Evolutionary conservation across 331 rosid genomes (phyloP).

Genomic region (Malus hybrid): DNA sequence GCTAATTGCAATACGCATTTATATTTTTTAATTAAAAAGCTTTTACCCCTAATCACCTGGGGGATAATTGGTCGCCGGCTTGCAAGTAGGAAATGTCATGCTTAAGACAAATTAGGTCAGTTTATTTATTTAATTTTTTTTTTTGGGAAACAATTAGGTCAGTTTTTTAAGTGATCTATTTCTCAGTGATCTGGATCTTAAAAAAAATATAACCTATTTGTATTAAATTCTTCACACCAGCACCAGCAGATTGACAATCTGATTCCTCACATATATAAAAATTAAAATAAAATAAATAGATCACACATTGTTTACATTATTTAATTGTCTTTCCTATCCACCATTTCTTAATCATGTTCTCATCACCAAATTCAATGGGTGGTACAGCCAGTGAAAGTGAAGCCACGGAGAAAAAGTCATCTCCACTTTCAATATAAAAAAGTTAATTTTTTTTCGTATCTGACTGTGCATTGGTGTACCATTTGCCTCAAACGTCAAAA

Average conservation of each 20-base stretch:
- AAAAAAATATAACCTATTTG: not conserved
- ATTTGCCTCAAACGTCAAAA: too few relatives aligned
- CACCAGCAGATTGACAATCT: not conserved
- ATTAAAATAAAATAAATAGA: not conserved
- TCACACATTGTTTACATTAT: not conserved
- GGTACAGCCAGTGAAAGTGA: not conserved
- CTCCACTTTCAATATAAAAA: not conserved
- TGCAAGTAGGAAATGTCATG: not conserved
- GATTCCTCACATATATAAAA: not conserved
- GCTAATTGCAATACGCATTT: not conserved
- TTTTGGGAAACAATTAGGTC: too few relatives aligned
- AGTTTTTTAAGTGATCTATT: not conserved
- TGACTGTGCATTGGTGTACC: rapidly evolving
- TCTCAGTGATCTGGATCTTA: not conserved
- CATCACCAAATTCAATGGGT: not conserved
- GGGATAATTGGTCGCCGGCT: not conserved
- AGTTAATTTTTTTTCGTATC: too few relatives aligned
- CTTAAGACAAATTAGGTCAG: not conserved
- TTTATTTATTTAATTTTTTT: not conserved
- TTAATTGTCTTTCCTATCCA: not conserved
- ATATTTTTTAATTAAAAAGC: not conserved
- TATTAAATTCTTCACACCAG: not conserved
- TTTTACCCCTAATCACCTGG: not conserved
- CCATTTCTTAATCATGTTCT: not conserved
- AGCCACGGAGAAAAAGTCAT: not conserved